phyloP scores from a whole-genome alignment of 2,329 filamentous ascomycete genomes.

The Emericellopsis cladophorae region DNA sequence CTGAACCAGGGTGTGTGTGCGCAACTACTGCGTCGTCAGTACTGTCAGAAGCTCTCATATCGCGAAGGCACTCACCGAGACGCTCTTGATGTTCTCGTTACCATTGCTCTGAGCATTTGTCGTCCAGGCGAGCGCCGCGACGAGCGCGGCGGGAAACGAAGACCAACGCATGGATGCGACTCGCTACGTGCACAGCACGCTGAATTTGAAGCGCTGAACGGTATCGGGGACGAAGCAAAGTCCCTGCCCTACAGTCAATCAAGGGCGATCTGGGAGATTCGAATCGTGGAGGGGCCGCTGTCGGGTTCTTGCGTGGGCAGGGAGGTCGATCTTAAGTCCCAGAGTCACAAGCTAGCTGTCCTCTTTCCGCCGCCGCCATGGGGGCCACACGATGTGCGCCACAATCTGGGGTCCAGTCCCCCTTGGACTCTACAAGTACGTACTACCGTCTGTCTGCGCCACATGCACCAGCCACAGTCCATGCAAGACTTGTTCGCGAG shows the following conservation, averaged over 20 bases:
- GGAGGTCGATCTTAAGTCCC: background rate
- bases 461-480: constrained; percentile 3
- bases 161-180: constrained; percentile 30
- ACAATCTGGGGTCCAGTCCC: background rate
- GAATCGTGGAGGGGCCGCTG: too few species aligned
- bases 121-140: constrained; percentile 36
- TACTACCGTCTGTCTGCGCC: background rate
- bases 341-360: constrained; percentile 1
- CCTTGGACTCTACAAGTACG: background rate
- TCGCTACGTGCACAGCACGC: too few species aligned
- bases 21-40: constrained; percentile 41
- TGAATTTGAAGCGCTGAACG: too few species aligned
- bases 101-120: constrained; percentile 33
- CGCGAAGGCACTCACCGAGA: constrained; percentile 20
- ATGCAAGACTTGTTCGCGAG: constrained; percentile 1
- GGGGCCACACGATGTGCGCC: background rate
- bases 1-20: constrained; percentile 73
- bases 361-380: background rate
- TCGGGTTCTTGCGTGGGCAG: background rate
- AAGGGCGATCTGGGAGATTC: too few species aligned
- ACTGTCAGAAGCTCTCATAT: constrained; percentile 7
- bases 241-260: too few species aligned
- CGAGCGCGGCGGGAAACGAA: constrained; percentile 31
- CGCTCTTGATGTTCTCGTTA: constrained; percentile 37
- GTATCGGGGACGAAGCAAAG: too few species aligned